Evolutionary conservation across 2,329 filamentous ascomycete genomes (phyloP).

Genomic region (Diaporthe aspalathi): DNA sequence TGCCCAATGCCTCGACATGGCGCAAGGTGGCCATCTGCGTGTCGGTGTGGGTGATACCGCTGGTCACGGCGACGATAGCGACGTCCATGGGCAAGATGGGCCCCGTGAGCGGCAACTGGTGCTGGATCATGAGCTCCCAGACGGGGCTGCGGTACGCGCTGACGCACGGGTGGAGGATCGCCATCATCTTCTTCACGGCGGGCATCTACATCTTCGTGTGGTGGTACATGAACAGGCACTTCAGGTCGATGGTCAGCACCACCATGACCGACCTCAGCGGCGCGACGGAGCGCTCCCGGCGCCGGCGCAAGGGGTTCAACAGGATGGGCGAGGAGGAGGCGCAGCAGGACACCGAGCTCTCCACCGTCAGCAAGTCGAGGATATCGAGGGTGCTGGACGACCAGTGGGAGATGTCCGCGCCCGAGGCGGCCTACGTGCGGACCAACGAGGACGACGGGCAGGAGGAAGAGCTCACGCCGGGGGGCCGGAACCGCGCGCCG

Average conservation of each 20-base stretch:
- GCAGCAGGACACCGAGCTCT: slow-evolving; percentile 19
- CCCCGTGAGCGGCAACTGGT: slow-evolving; percentile 56
- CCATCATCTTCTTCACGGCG: slow-evolving; percentile 54
- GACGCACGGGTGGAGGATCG: slow-evolving; percentile 58
- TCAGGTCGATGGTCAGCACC: slow-evolving; percentile 38
- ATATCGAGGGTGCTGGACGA: slow-evolving; percentile 28
- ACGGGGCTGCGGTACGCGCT: slow-evolving; percentile 56
- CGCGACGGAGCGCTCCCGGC: slow-evolving; percentile 13
- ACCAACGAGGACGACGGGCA: slow-evolving; percentile 2
- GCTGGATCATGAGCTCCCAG: slow-evolving; percentile 56
- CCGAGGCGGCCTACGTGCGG: slow-evolving; percentile 31
- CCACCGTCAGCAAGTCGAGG: slow-evolving; percentile 27
- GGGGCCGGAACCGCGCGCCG: neutral
- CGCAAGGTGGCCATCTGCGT: slow-evolving; percentile 50
- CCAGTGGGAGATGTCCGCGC: slow-evolving; percentile 33
- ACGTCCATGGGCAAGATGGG: slow-evolving; percentile 48
- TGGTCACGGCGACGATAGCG: slow-evolving; percentile 50
- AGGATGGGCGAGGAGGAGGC: slow-evolving; percentile 7
- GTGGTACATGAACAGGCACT: slow-evolving; percentile 47
- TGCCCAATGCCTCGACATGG: slow-evolving; percentile 47
- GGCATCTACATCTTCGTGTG: slow-evolving; percentile 57
- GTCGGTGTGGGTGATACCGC: slow-evolving; percentile 54
- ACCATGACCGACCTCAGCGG: slow-evolving; percentile 3
- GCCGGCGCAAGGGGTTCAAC: slow-evolving; percentile 27
- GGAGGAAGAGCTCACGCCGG: slow-evolving; percentile 7